Base-by-base conservation (phyloP, 495 filamentous ascomycete species). In the Trypethelium eluteriae region DNA sequence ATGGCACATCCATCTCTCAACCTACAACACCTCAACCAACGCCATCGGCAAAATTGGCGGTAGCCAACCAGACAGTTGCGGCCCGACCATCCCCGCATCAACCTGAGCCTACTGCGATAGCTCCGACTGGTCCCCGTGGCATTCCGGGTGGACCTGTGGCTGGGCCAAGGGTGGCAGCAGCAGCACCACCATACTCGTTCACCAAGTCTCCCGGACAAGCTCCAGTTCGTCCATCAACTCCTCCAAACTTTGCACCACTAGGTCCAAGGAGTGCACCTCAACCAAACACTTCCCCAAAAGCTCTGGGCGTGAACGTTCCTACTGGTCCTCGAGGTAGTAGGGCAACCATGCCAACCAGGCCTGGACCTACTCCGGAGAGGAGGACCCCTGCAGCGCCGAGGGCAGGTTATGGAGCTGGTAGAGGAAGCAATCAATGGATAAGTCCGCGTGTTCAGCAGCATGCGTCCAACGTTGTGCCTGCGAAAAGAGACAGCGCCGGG, bases 281-380 rank as follows among this genome's bases (percentile, higher is more conserved):
- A 7, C 69, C 70, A 35, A 76, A 68, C 57, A 73, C 74, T 2
- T 78, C 76, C 3, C 76, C 76, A 3, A 76, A 75, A 62, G 68
- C 67, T 9, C 32, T 59, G 53, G 53, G 53, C 38, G 63, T 66
- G 1, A 73, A 67, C 41, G 74, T 79, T 11, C 76, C 77, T 3
- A 79, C 77, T 10, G 77, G 75, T 10, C 77, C 77, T 1, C 77
- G 74, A 68, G 76, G 70, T 10, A 75, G 70, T 38, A 68, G 77
- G 63, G 65, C 53, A n/a, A 71, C 34, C 71, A 39, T 61, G 69
- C 2, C 53, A 7, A 34, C 53, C 32, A 34, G 53, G 18, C 53
- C 53, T 9, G 53, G 53, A 59, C 53, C 53, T 36, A 36, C 53
- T 59, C n/a, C 53, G 18, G 53, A 59, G 32, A 59, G 53, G 36